Conservation (phyloP, 768 basidiomycete genomes). For the Boletus rubropictus region DNA sequence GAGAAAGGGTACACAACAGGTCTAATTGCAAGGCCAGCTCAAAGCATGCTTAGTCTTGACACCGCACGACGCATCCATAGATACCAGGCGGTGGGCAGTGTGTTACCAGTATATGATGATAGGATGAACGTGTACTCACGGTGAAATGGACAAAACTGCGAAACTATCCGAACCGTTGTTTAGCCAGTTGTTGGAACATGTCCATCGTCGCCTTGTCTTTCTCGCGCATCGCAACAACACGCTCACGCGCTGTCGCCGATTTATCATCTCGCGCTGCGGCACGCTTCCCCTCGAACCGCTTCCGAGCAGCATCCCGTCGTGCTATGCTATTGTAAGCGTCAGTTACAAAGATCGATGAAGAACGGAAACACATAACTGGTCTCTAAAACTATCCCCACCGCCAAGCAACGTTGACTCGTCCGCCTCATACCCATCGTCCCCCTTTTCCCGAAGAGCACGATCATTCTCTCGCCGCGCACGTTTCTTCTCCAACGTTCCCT, state of each 20-base stretch:
- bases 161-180: slow-evolving; percentile 56
- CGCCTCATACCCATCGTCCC: slow-evolving; percentile 71
- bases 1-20: neutral
- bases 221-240: slow-evolving; percentile 55
- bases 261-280: slow-evolving; percentile 42
- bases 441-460: slow-evolving; percentile 60
- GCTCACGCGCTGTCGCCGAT: slow-evolving; percentile 49
- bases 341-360: neutral
- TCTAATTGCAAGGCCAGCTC: too few species aligned
- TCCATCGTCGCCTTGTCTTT: slow-evolving; percentile 94
- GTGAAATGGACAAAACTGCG: neutral
- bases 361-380: slow-evolving; percentile 46
- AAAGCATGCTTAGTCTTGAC: too few species aligned
- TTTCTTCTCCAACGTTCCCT: slow-evolving; percentile 86
- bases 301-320: slow-evolving; percentile 65
- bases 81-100: neutral
- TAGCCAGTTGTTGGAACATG: slow-evolving; percentile 92
- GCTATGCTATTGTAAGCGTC: slow-evolving; percentile 51
- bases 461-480: slow-evolving; percentile 63
- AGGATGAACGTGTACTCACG: slow-evolving; percentile 12
- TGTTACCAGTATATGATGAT: neutral
- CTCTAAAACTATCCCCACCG: slow-evolving; percentile 76
- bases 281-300: slow-evolving; percentile 52
- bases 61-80: neutral
- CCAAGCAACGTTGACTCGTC: slow-evolving; percentile 79